phyloP scores from a whole-genome alignment of 108 stramenopile genomes.

The Pelagomonas calceolata region DNA sequence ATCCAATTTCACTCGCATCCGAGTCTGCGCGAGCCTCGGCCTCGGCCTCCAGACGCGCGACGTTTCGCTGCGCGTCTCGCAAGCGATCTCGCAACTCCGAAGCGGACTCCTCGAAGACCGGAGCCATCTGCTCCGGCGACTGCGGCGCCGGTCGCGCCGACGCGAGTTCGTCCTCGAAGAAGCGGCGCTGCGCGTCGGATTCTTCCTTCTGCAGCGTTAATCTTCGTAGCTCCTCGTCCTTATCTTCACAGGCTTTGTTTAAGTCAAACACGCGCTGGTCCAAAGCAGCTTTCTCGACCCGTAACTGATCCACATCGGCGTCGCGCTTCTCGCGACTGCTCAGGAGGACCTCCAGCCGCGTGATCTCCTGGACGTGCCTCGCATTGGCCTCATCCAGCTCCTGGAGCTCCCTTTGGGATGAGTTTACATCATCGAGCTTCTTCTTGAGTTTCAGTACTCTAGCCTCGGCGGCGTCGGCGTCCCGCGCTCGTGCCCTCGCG shows the following conservation, averaged over 20 bases:
- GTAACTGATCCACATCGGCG: background rate
- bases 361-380: background rate
- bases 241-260: background rate
- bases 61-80: no score
- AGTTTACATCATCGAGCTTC: background rate
- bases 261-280: background rate
- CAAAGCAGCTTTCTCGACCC: background rate
- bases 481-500: background rate
- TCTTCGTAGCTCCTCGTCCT: background rate
- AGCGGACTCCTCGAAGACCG: background rate
- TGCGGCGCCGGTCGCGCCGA: background rate
- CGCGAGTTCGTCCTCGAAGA: background rate
- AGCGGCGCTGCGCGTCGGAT: background rate
- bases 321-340: background rate
- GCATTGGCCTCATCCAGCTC: background rate
- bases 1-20: no score
- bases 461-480: background rate
- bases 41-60: background rate
- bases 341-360: background rate
- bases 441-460: background rate
- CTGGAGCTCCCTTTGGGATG: background rate
- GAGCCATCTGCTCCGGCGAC: background rate
- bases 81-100: background rate
- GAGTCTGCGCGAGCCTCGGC: background rate
- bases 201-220: background rate